Evolutionary conservation across 805 yeast genomes (phyloP).

Genomic region (Candida nemodendra): DNA sequence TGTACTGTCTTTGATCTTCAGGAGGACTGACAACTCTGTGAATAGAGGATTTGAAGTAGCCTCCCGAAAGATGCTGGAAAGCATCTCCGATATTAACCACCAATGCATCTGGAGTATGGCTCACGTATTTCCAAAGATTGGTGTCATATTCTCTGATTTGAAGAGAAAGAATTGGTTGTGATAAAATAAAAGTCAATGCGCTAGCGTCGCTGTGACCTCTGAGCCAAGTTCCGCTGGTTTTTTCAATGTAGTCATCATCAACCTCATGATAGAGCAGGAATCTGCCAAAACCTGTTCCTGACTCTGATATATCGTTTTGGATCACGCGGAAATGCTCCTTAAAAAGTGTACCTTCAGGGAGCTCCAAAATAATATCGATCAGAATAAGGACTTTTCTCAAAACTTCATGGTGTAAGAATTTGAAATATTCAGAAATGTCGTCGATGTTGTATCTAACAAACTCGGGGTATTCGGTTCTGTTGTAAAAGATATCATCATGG

Average conservation of each 20-base stretch:
- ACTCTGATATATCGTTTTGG: conserved; percentile 39
- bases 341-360: conserved; percentile 44
- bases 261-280: not conserved
- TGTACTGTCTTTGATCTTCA: conserved; percentile 27
- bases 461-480: conserved; percentile 36
- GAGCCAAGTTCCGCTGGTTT: conserved; percentile 22
- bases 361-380: conserved; percentile 42
- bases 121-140: conserved; percentile 36
- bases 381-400: conserved; percentile 35
- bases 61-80: conserved; percentile 36
- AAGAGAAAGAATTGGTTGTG: conserved; percentile 35
- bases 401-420: conserved; percentile 35
- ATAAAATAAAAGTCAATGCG: conserved; percentile 36
- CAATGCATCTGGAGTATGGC: conserved; percentile 33
- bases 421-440: conserved; percentile 39
- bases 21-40: conserved; percentile 38
- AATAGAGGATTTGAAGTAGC: conserved; percentile 35
- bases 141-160: conserved; percentile 35
- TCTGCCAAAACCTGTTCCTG: conserved; percentile 9
- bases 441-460: conserved; percentile 34
- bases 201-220: conserved; percentile 37
- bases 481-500: conserved; percentile 31
- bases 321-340: conserved; percentile 33
- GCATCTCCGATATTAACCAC: conserved; percentile 40
- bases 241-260: not conserved